phyloP scores from a whole-genome alignment of 176 grass and related monocot species.

The Thalia dealbata region DNA sequence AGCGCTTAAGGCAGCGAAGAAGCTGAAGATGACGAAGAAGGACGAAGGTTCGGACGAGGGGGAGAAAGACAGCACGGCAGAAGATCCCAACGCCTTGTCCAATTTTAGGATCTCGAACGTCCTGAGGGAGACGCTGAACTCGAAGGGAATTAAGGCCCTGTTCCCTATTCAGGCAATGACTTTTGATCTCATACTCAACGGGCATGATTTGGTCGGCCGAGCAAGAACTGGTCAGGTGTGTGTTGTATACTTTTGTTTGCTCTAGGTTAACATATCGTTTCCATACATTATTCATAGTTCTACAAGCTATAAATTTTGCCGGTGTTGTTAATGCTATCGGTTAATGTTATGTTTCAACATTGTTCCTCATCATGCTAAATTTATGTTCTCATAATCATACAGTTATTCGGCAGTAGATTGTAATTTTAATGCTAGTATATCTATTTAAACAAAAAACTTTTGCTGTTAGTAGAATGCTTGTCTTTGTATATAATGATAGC shows the following conservation, averaged over 20 bases:
- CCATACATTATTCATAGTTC: background rate
- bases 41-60: background rate
- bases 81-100: constrained; percentile 50
- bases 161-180: constrained; percentile 96
- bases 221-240: constrained; percentile 92
- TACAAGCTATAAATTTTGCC: no score
- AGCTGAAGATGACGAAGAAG: background rate
- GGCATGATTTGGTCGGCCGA: constrained; percentile 73
- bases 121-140: constrained; percentile 52
- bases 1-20: constrained; percentile 2
- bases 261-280: background rate
- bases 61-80: constrained; percentile 34
- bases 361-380: no score
- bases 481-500: no score
- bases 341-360: no score
- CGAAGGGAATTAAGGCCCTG: constrained; percentile 67
- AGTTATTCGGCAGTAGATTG: no score
- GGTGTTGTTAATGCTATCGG: no score
- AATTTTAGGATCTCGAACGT: constrained; percentile 79
- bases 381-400: no score
- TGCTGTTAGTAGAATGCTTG: no score
- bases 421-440: no score
- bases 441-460: no score
- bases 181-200: constrained; percentile 75
- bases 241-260: background rate